A percentile compares a stretch with the other conserved stretches of the same genome.
Conservation (phyloP, 495 filamentous ascomycete species). For the Podospora conica region DNA sequence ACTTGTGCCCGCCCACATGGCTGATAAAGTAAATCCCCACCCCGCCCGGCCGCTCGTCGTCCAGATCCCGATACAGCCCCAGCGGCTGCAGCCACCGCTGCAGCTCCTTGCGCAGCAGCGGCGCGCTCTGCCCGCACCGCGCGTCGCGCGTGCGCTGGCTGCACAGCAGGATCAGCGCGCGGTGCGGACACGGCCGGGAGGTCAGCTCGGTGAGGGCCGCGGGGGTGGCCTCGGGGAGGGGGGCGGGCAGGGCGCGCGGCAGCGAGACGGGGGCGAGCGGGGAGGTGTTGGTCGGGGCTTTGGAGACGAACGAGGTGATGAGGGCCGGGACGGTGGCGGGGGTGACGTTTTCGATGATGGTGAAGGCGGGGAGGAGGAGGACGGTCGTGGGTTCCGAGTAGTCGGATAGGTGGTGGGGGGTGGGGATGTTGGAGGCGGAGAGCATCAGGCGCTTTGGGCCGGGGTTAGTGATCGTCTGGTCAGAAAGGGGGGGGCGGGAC, state of each 20-base stretch:
- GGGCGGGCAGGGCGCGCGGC: constrained; percentile 48
- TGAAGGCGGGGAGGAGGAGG: constrained; percentile 83
- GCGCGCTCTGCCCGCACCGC: constrained; percentile 88
- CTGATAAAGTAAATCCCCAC: constrained; percentile 94
- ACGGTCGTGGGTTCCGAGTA: constrained; percentile 68
- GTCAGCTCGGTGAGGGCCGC: constrained; percentile 43
- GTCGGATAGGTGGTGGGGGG: constrained; percentile 53
- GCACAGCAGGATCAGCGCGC: constrained; percentile 84
- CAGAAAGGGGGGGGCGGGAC: constrained; percentile 9
- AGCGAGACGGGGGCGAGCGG: constrained; percentile 47
- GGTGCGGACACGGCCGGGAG: constrained; percentile 69
- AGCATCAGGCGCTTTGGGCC: constrained; percentile 68
- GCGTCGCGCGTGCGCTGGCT: constrained; percentile 90
- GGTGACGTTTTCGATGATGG: constrained; percentile 77
- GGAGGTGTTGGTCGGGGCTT: constrained; percentile 65
- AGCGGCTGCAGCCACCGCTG: constrained; percentile 82
- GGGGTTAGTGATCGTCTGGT: neutral
- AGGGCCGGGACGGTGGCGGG: constrained; percentile 67
- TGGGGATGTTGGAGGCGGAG: constrained; percentile 87
- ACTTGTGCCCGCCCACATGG: constrained; percentile 94
- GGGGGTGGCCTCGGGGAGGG: constrained; percentile 34
- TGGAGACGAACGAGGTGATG: constrained; percentile 64
- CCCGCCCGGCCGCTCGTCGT: constrained; percentile 81
- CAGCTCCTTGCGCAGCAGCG: constrained; percentile 77
- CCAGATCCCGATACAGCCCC: constrained; percentile 77